Conservation (phyloP, 176 grass and related monocot genomes). For the Tillandsia fasciculata region DNA sequence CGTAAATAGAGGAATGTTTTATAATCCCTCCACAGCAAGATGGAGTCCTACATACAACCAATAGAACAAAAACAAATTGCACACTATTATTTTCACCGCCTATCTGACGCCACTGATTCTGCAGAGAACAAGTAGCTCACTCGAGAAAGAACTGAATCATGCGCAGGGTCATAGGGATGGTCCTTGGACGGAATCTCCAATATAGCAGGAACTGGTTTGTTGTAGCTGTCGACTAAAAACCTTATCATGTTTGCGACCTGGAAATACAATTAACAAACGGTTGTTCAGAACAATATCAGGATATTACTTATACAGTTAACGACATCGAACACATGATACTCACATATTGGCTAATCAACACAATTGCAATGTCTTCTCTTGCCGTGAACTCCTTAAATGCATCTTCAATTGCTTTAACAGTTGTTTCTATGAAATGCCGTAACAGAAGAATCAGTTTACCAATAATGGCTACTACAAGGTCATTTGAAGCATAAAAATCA, state of each 20-base stretch:
- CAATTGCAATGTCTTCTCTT: constrained; percentile 73
- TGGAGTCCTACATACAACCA: too few relatives aligned
- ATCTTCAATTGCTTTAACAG: constrained; percentile 76
- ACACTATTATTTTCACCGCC: constrained; percentile 27
- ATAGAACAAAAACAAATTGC: too few relatives aligned
- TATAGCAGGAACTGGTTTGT: constrained; percentile 74
- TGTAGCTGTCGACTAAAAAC: constrained; percentile 80
- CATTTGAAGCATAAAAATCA: background rate
- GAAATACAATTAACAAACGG: background rate
- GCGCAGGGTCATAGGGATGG: constrained; percentile 72
- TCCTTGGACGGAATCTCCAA: constrained; percentile 94
- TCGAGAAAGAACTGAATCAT: constrained; percentile 65
- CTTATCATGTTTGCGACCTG: constrained; percentile 82
- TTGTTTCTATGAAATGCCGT: constrained; percentile 45
- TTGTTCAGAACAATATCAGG: background rate
- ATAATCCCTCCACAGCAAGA: too few relatives aligned
- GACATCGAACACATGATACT: constrained; percentile 13
- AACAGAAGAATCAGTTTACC: background rate
- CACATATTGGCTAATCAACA: constrained; percentile 84
- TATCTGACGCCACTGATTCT: constrained; percentile 66
- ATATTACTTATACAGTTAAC: background rate
- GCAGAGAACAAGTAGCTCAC: constrained; percentile 73
- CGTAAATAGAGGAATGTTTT: too few relatives aligned
- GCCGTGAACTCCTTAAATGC: constrained; percentile 68
- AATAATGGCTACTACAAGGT: background rate